phyloP scores from a whole-genome alignment of 306 rosid species.

The Lathyrus sativus region DNA sequence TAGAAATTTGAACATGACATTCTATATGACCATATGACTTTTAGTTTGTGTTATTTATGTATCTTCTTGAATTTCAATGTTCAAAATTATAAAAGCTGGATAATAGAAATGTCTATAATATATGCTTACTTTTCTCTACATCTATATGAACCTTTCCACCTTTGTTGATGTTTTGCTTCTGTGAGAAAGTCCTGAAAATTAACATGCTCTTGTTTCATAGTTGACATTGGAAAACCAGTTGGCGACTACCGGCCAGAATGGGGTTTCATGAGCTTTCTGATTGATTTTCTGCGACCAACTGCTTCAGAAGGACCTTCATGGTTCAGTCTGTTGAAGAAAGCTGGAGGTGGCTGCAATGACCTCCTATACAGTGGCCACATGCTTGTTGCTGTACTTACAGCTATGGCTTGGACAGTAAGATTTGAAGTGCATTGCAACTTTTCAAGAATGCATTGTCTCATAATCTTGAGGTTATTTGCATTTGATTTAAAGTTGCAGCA shows the following conservation, averaged over 20 bases:
- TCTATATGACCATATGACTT: conserved; percentile 18
- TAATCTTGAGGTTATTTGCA: conserved; percentile 14
- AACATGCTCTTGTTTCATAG: conserved; percentile 53
- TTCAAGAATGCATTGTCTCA: conserved; percentile 16
- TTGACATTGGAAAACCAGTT: conserved; percentile 55
- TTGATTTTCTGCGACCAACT: conserved; percentile 79
- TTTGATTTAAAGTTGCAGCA: conserved; percentile 16
- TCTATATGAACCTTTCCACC: conserved; percentile 24
- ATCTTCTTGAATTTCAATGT: background rate
- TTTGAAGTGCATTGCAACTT: conserved; percentile 25
- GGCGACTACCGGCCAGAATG: conserved; percentile 69
- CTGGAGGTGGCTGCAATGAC: conserved; percentile 98
- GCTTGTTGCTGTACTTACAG: conserved; percentile 93
- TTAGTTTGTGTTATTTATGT: conserved; percentile 17
- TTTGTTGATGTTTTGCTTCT: conserved; percentile 30
- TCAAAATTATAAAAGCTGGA: conserved; percentile 4
- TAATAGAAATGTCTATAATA: conserved; percentile 1
- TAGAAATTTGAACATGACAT: conserved; percentile 17
- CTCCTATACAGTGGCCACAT: conserved; percentile 94
- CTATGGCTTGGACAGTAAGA: conserved; percentile 99
- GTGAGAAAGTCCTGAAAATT: conserved; percentile 32
- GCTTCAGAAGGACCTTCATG: conserved; percentile 72
- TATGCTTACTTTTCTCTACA: conserved; percentile 8
- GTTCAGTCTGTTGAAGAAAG: conserved; percentile 76
- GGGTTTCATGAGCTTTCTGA: conserved; percentile 82